A percentile compares a stretch with the other conserved stretches of the same genome.
These are phyloP conservation scores for Phytophthora litchii DNA, from an alignment of 352 stramenopile genomes.

Conservation along the genomic window DNA sequence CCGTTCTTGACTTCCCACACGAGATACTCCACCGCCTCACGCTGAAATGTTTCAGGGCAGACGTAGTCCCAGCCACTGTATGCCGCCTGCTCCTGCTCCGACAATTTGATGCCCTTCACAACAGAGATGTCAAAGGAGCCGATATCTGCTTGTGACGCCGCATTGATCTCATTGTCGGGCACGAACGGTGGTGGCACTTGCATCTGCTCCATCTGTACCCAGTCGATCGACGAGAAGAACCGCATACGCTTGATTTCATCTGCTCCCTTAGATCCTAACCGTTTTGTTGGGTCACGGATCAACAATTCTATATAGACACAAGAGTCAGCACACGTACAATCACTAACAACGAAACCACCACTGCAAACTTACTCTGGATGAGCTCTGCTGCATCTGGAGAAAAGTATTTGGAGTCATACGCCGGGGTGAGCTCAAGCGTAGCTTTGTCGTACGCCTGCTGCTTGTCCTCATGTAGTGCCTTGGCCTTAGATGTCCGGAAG, in stretches of 20 bases:
- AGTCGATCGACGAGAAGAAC: slow-evolving; percentile 83
- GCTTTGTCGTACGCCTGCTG: slow-evolving; percentile 87
- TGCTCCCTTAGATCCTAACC: slow-evolving; percentile 69
- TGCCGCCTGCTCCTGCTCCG: slow-evolving; percentile 68
- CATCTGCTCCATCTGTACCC: slow-evolving; percentile 75
- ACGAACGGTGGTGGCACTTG: slow-evolving; percentile 72
- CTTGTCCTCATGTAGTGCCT: slow-evolving; percentile 93
- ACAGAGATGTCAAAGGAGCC: slow-evolving; percentile 76
- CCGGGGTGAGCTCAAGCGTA: slow-evolving; percentile 76
- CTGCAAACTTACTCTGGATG: slow-evolving; percentile 62
- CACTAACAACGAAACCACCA: background rate
- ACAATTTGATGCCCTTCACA: slow-evolving; percentile 77
- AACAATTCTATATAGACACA: slow-evolving; percentile 67
- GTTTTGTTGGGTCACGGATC: slow-evolving; percentile 72
- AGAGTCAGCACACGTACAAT: slow-evolving; percentile 9
- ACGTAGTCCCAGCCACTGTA: slow-evolving; percentile 80
- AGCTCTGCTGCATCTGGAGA: slow-evolving; percentile 75
- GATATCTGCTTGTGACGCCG: slow-evolving; percentile 81
- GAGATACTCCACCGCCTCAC: slow-evolving; percentile 82
- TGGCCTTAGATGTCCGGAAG: slow-evolving; percentile 95
- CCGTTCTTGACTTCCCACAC: slow-evolving; percentile 84
- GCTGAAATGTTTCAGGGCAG: slow-evolving; percentile 80
- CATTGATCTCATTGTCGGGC: slow-evolving; percentile 87
- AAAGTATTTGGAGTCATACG: slow-evolving; percentile 85
- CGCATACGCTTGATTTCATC: slow-evolving; percentile 82